Conservation (phyloP, 2,329 filamentous ascomycete species). For the Scedosporium boydii region DNA sequence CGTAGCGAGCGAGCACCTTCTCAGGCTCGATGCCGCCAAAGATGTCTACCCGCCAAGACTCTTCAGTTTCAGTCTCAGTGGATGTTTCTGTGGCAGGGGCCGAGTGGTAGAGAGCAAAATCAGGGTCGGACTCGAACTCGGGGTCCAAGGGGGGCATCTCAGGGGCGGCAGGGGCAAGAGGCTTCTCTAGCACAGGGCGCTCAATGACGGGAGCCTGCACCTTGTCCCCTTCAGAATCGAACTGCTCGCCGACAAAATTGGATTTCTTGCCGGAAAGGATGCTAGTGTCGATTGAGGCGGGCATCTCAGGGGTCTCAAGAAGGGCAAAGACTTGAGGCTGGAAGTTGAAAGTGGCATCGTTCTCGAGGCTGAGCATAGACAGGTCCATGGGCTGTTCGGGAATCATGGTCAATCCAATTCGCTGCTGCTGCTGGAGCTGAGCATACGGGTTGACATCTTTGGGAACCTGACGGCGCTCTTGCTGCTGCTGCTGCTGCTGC, state of each 20-base stretch:
- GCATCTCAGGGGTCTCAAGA: slow-evolving; percentile 58
- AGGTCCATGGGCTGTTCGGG: slow-evolving; percentile 72
- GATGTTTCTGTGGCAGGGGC: slow-evolving; percentile 16
- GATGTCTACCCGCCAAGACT: slow-evolving; percentile 28
- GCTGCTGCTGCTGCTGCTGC: slow-evolving; percentile 24
- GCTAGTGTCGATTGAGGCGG: slow-evolving; percentile 47
- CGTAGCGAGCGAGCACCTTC: slow-evolving; percentile 53
- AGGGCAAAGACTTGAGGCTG: slow-evolving; percentile 68
- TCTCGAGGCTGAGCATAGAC: slow-evolving; percentile 55
- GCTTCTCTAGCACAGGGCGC: slow-evolving; percentile 27
- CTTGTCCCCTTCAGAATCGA: slow-evolving; percentile 41
- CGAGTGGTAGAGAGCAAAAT: slow-evolving; percentile 51
- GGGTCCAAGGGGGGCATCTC: slow-evolving; percentile 29
- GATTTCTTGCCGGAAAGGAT: slow-evolving; percentile 63
- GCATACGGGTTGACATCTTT: slow-evolving; percentile 60
- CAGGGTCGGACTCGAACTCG: slow-evolving; percentile 53
- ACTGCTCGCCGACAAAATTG: slow-evolving; percentile 38
- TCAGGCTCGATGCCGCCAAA: slow-evolving; percentile 49
- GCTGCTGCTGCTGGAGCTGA: slow-evolving; percentile 48
- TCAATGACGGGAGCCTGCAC: slow-evolving; percentile 46
- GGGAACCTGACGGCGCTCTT: slow-evolving; percentile 40
- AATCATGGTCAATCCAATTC: slow-evolving; percentile 74
- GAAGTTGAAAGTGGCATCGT: slow-evolving; percentile 42
- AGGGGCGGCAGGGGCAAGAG: slow-evolving; percentile 19
- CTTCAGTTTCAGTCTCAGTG: slow-evolving; percentile 33